Conservation (phyloP, 331 rosid genomes). For the Cydonia oblonga region DNA sequence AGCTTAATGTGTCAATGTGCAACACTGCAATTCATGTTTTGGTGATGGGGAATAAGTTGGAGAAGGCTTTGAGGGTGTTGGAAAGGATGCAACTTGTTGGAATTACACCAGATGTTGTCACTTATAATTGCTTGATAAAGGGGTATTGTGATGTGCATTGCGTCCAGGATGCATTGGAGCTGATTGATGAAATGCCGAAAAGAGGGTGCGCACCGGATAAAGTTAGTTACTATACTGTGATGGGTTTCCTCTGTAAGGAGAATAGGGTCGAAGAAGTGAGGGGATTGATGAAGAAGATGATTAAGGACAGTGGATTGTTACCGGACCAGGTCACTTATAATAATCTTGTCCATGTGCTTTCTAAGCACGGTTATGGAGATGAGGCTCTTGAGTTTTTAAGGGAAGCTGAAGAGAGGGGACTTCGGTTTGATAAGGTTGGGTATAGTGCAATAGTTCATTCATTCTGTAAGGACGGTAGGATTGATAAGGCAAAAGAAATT, state of each 20-base stretch:
- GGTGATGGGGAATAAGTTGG: constrained; percentile 48
- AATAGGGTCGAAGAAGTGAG: constrained; percentile 50
- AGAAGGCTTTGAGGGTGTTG: constrained; percentile 55
- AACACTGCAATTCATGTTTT: constrained; percentile 67
- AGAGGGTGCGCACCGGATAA: constrained; percentile 69
- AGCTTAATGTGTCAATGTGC: constrained; percentile 55
- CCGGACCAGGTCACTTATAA: constrained; percentile 79
- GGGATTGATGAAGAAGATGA: constrained; percentile 51
- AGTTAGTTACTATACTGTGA: constrained; percentile 70
- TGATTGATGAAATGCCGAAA: constrained; percentile 52
- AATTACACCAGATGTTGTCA: constrained; percentile 54
- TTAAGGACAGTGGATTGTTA: constrained; percentile 31
- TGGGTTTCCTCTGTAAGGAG: constrained; percentile 64
- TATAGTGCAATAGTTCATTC: constrained; percentile 77
- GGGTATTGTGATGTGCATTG: constrained; percentile 57
- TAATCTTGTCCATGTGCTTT: constrained; percentile 59
- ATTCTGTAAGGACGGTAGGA: constrained; percentile 51
- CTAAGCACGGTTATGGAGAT: constrained; percentile 65
- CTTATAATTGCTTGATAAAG: constrained; percentile 70
- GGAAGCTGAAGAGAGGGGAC: constrained; percentile 68
- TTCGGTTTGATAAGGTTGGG: constrained; percentile 66
- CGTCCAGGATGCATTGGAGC: constrained; percentile 48
- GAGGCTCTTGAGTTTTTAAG: constrained; percentile 58
- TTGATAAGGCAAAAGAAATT: constrained; percentile 57
- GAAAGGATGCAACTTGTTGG: constrained; percentile 55